A percentile compares a stretch with the other conserved stretches of the same genome.
Conservation (phyloP, 2,329 filamentous ascomycete species). For the Fusarium chaquense region DNA sequence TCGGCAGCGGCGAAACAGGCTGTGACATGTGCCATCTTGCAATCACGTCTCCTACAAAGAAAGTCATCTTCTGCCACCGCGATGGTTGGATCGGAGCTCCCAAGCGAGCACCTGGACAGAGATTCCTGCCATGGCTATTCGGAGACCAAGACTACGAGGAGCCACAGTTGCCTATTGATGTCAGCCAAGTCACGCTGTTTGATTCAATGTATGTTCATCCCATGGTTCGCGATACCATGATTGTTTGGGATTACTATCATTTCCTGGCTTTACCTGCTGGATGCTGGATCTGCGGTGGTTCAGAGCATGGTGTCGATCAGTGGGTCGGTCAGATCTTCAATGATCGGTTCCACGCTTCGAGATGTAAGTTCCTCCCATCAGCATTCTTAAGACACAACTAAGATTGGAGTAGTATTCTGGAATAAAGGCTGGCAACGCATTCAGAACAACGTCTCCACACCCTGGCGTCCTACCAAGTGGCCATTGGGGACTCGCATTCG, state of each 20-base stretch:
- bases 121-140: background rate
- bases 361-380: background rate
- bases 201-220: constrained; percentile 33
- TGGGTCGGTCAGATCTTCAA: constrained; percentile 33
- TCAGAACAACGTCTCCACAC: background rate
- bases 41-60: constrained; percentile 2
- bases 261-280: background rate
- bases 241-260: constrained; percentile 32
- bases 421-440: constrained; percentile 4
- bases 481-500: background rate
- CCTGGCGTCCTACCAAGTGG: constrained; percentile 1
- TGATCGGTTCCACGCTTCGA: background rate
- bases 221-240: constrained; percentile 23
- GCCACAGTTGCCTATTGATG: constrained; percentile 1
- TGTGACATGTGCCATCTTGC: constrained; percentile 13
- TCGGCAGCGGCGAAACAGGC: background rate
- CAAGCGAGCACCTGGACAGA: background rate
- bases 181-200: constrained; percentile 26
- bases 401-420: background rate
- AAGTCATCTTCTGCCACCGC: background rate
- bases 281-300: background rate
- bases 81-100: constrained; percentile 16
- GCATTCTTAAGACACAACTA: background rate
- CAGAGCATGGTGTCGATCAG: constrained; percentile 20
- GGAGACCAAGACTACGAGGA: background rate